Percentiles rank a stretch among this genome's conserved stretches.
Conservation (phyloP, 75 land plant genomes). For the Pinus albicaulis region DNA sequence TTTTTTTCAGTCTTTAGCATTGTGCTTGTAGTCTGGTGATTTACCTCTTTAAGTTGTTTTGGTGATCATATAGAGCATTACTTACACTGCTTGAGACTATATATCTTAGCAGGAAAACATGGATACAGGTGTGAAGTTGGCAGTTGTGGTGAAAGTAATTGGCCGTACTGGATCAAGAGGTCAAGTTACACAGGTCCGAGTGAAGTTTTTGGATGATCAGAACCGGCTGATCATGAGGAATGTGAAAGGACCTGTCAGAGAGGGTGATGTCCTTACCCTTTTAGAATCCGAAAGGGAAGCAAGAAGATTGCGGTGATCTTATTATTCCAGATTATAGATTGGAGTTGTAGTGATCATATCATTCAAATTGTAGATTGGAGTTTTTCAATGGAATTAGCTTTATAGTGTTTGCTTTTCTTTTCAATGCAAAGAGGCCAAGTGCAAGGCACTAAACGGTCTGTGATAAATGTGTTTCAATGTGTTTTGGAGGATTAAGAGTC, state of each 20-base stretch:
- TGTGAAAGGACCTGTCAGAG: constrained; percentile 74
- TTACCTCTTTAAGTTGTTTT: too few species aligned
- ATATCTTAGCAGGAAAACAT: constrained; percentile 13
- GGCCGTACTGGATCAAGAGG: constrained; percentile 69
- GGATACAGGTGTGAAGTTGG: constrained; percentile 53
- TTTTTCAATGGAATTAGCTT: too few species aligned
- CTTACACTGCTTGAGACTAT: background rate
- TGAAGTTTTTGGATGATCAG: constrained; percentile 65
- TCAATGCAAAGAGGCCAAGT: too few species aligned
- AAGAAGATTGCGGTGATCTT: constrained; percentile 51
- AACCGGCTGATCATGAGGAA: constrained; percentile 75
- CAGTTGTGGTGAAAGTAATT: constrained; percentile 57
- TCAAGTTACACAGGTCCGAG: constrained; percentile 76
- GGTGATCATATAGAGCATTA: too few species aligned
- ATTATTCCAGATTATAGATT: background rate
- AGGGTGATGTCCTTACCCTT: constrained; percentile 69
- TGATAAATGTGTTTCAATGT: too few species aligned
- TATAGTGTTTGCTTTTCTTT: too few species aligned
- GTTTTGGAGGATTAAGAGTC: too few species aligned
- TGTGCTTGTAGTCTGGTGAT: too few species aligned
- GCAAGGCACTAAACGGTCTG: too few species aligned
- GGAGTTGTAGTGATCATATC: constrained; percentile 24
- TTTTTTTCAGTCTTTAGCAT: too few species aligned
- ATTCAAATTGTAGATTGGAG: background rate
- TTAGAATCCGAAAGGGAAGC: constrained; percentile 83